phyloP scores from a whole-genome alignment of 257 asterid species.

The Anisodus tanguticus region DNA sequence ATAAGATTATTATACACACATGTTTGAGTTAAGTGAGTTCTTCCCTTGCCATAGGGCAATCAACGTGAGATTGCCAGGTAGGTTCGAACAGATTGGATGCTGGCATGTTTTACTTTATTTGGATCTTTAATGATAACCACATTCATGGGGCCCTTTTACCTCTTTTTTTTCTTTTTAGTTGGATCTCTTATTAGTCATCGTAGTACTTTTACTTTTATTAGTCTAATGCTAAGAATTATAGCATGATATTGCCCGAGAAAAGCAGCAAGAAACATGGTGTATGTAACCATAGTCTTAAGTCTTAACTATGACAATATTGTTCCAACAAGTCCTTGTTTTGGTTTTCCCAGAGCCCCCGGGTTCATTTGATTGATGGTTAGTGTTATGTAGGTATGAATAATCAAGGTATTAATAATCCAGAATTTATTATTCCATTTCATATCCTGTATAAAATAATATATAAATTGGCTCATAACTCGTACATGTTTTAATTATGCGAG shows the following conservation, averaged over 20 bases:
- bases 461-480: no score
- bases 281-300: background rate
- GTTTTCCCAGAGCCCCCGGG: no score
- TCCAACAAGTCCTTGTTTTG: background rate
- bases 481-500: no score
- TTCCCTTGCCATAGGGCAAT: slow-evolving; percentile 1
- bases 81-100: slow-evolving; percentile 26
- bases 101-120: background rate
- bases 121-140: slow-evolving; percentile 23
- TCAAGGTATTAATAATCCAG: no score
- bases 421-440: no score
- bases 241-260: background rate
- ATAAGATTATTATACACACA: background rate
- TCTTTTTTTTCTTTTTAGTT: background rate
- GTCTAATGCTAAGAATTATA: background rate
- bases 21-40: slow-evolving; percentile 11
- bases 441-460: background rate
- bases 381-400: no score
- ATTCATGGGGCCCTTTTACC: background rate
- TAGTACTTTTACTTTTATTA: slow-evolving; percentile 6
- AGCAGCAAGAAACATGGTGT: background rate
- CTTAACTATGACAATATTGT: background rate
- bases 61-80: slow-evolving; percentile 23
- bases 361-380: no score
- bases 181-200: background rate